Conservation (phyloP, 139 green algal species). For the Dunaliella primolecta region DNA sequence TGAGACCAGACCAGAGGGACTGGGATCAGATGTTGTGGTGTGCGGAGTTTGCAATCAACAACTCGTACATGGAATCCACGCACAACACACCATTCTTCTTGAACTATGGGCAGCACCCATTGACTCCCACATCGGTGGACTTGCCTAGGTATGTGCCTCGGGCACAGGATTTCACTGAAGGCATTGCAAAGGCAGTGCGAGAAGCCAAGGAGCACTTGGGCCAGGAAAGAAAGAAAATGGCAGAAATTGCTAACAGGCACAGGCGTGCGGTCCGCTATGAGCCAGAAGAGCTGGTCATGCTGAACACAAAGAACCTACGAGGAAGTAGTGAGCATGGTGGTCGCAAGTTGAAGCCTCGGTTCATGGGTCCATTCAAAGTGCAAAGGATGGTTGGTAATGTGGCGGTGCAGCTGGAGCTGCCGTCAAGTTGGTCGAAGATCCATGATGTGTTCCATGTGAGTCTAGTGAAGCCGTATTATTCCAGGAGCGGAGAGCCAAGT, state of each 20-base stretch:
- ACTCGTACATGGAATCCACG: slow-evolving; percentile 3
- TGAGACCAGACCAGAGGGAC: slow-evolving; percentile 21
- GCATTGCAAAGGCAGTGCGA: neutral
- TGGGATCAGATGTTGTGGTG: neutral
- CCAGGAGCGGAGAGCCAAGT: no score
- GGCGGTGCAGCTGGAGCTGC: no score
- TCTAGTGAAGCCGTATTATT: no score
- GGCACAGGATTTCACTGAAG: neutral
- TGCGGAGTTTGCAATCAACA: slow-evolving; percentile 30
- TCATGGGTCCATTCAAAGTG: neutral
- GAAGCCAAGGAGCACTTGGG: neutral
- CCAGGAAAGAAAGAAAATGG: neutral
- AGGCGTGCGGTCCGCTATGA: neutral
- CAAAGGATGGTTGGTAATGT: no score
- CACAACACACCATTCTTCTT: slow-evolving; percentile 7
- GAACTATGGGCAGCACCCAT: slow-evolving; percentile 6
- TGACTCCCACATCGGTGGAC: neutral
- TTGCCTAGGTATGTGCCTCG: neutral
- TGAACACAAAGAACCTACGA: neutral
- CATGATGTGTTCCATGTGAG: no score
- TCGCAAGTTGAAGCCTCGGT: neutral
- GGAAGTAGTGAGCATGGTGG: neutral
- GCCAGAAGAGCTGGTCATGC: neutral
- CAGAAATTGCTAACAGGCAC: neutral
- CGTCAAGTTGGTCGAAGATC: no score